Evolutionary conservation across 2,329 filamentous ascomycete species (phyloP).

Genomic region (Colletotrichum sidae): DNA sequence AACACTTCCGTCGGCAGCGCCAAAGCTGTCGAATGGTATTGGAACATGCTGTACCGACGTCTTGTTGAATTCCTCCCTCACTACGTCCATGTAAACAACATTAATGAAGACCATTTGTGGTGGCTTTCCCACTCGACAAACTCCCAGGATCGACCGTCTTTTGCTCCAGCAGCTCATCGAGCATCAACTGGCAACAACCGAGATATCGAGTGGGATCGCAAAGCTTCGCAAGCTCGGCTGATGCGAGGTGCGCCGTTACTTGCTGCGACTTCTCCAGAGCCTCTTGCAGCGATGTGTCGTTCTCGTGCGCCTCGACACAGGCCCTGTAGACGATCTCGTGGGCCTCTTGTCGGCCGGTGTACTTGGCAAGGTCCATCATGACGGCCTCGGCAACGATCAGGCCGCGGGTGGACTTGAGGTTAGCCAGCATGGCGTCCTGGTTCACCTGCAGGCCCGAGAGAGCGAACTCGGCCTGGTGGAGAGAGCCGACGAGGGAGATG

Average conservation of each 20-base stretch:
- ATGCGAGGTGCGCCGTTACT: constrained; percentile 53
- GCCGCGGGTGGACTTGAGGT: constrained; percentile 62
- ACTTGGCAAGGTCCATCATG: constrained; percentile 69
- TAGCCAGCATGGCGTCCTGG: constrained; percentile 59
- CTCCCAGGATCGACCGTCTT: not conserved
- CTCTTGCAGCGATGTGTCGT: constrained; percentile 54
- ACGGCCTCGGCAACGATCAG: constrained; percentile 69
- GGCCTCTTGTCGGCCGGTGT: constrained; percentile 62
- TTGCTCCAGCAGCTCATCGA: constrained; percentile 32
- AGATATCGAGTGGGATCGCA: constrained; percentile 37
- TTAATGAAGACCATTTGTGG: not conserved
- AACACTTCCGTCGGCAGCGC: too few relatives aligned
- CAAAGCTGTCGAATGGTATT: too few relatives aligned
- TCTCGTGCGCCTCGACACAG: constrained; percentile 62
- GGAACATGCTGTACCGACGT: too few relatives aligned
- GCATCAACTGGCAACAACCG: constrained; percentile 37
- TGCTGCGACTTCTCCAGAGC: constrained; percentile 52
- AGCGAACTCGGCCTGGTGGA: constrained; percentile 66
- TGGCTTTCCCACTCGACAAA: not conserved
- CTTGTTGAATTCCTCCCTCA: too few relatives aligned
- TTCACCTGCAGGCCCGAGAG: constrained; percentile 64
- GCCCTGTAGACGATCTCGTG: constrained; percentile 68
- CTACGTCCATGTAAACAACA: too few relatives aligned
- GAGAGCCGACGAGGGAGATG: constrained; percentile 62
- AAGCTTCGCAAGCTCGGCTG: constrained; percentile 40